Base-by-base conservation (phyloP, 2,329 filamentous ascomycete genomes). In the Phialemonium atrogriseum region DNA sequence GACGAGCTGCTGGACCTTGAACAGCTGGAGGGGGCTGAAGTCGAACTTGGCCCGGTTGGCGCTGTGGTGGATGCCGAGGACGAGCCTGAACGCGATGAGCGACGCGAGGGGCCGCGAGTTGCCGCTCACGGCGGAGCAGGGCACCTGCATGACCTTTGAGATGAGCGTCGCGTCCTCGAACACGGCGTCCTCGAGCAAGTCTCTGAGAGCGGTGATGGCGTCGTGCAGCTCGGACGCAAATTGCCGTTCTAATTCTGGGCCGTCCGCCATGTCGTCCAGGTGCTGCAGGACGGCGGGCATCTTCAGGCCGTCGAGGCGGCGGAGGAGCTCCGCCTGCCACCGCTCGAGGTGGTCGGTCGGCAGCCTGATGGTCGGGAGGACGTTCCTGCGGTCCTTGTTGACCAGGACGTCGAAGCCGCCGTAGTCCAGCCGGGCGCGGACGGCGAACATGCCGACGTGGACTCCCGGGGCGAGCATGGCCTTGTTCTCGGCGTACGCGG, bases 341-440 rank as follows among this genome's bases (percentile, higher is more conserved):
- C 62, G 46, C 28, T 76, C 65, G 2, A 84, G 58, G 1, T 56
- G 56, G 10, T 66, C 57, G 6, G 74, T 48, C 0, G 70, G 62
- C 36, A 84, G 48, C 12, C 66, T 62, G 26, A 72, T 59, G 2
- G 70, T 70, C 2, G 80, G 80, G 1, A 84, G 60, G 30, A 79
- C 59, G 40, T 79, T 75, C 13, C 67, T 66, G 6, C 66, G 61
- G 6, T 64, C 60, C 26, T 64, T 70, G 30, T 66, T 63, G 12
- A 77, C 77, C 10, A 83, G 58, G 5, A 84, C 63, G 39, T 82
- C 74, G 39, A 81, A 83, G 6, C 73, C 73, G 35, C 64, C 60
- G 27, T 58, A 59, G 20, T 64, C 62, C 7, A 71, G 58, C 3
- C 64, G 55, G 3, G 72, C 69, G 23, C 67, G 61, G 24, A 76